These are phyloP conservation scores for Erodium moschatum DNA, from an alignment of 441 rosid genomes.

Conservation along the genomic window DNA sequence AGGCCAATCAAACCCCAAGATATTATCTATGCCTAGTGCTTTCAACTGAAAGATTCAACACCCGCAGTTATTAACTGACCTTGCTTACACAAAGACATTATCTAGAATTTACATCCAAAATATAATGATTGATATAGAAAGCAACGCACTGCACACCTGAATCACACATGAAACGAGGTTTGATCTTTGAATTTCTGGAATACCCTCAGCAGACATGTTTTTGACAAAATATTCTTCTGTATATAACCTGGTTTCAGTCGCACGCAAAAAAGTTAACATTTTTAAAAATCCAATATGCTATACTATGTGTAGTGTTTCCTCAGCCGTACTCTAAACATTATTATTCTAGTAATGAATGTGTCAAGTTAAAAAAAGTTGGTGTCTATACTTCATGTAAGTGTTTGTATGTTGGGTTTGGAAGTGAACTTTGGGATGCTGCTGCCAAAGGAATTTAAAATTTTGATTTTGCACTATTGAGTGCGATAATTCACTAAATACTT, in stretches of 20 bases:
- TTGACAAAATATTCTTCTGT: slow-evolving; percentile 76
- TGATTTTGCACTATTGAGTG: background rate
- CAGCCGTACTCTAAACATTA: background rate
- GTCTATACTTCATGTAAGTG: background rate
- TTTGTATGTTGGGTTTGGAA: background rate
- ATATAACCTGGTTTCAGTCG: slow-evolving; percentile 51
- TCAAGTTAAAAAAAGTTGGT: background rate
- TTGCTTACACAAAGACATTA: slow-evolving; percentile 6
- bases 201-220: slow-evolving; percentile 74
- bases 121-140: background rate
- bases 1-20: slow-evolving; percentile 90
- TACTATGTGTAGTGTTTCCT: background rate
- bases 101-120: background rate
- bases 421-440: background rate
- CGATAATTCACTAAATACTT: background rate
- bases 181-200: slow-evolving; percentile 94
- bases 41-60: slow-evolving; percentile 50
- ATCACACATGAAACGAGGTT: slow-evolving; percentile 81
- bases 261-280: slow-evolving; percentile 9
- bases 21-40: slow-evolving; percentile 91
- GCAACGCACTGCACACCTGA: slow-evolving; percentile 45
- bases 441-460: background rate
- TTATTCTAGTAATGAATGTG: background rate
- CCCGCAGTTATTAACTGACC: slow-evolving; percentile 5
- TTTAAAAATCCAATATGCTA: background rate